Evolutionary conservation across 805 yeast genomes (phyloP), one percentile per base, ranked within the genome.

Genomic region (Candida tallmaniae): DNA sequence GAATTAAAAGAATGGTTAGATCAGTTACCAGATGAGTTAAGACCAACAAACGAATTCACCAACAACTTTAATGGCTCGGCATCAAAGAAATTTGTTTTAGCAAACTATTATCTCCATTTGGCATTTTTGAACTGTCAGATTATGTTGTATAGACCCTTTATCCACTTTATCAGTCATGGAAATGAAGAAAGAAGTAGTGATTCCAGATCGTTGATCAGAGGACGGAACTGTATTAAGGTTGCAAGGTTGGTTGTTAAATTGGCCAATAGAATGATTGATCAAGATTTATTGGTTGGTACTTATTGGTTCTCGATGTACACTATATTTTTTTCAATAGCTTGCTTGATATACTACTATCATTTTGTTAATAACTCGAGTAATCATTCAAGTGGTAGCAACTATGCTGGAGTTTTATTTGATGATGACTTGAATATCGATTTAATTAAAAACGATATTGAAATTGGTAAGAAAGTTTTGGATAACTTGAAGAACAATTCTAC

Each of bases 261-360:
- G 37, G 87, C 95, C 0, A 78, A 83, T 46, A 87, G 82, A 50
- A 77, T 88, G 87, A 78, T 83, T 41, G 72, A 75, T 44, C 76
- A 78, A 42, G 70, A 80, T 38, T 68, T 85, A 56, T 62, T 88
- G 25, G 76, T 80, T 44, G 95, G 95, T 1, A 83, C 93, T 2
- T 89, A 88, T 52, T 87, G 96, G 95, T 88, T 86, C 52, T 79
- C 93, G 5, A 83, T 84, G 51, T 88, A 88, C 55, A 85, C 96
- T 0, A 81, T 88, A 4, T 88, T 87, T 54, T 86, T 85, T 59
- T 80, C 94, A 2, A 87, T 87, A 40, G 94, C 95, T 1, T 83
- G 95, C 50, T 65, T 87, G 47, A 83, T 85, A 12, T 85, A 81
- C 50, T 86, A 87, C 52, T 82, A 76, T 37, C 90, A 84, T 55